Base-by-base conservation (phyloP, 495 filamentous ascomycete genomes). In the Penicillium arizonense region DNA sequence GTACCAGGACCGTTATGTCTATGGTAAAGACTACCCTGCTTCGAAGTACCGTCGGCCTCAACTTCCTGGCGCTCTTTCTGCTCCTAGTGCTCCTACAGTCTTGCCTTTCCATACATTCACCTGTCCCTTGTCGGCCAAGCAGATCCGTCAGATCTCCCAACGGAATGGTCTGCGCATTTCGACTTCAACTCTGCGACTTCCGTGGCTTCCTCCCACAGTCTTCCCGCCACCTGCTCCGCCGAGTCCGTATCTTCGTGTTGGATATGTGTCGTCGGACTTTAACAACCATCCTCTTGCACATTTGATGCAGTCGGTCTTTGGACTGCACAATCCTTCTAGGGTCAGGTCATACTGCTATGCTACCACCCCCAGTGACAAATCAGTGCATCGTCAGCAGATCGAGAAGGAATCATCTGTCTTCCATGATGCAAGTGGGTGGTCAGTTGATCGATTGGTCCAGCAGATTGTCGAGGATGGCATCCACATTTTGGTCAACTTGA, bases 41-140 rank as follows among this genome's bases (percentile, higher is more conserved):
- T 70, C 77, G 8, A 80, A 76, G 50, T 96, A 96, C 65, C 72
- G 73, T 44, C 78, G 94, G 45, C 91, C 90, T 28, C 87, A 83
- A 54, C 76, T 96, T 37, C 94, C 95, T 6, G 63, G 82, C 20
- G 77, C 81, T 30, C 71, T 99, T 26, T 79, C 91, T 14, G 82
- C 94, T 7, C 95, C 95, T 5, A 87, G 88, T 45, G 94, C 94
- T 14, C 94, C 94, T 10, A 99, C 94, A 0, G 92, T 99, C 12
- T 76, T 99, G 3, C 94, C 94, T n/a, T 99, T 99, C 61, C 95
- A 99, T 64, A 97, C 94, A 3, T 99, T 99, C 65, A 97, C 94
- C 32, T 96, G 88, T 58, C 94, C 94, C 0, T 73, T 99, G 49
- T 92, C 90, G 12, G 91, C 94, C 2, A 93, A 91, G 65, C 90